Base-by-base conservation (phyloP, 352 stramenopile genomes). In the Thalassiosira hispida region DNA sequence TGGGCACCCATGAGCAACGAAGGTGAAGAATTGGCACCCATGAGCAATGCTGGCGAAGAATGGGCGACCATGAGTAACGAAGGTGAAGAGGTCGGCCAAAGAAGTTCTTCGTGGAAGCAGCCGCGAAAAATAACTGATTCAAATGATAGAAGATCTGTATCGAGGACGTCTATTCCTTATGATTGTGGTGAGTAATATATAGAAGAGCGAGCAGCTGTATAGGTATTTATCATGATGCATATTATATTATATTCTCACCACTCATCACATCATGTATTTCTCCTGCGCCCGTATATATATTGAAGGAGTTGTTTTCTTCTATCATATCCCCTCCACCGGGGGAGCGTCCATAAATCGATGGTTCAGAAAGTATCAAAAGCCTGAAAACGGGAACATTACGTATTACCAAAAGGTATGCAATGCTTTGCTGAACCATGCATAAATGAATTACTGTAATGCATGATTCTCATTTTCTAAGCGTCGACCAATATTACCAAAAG, bases 291-390 rank as follows among this genome's bases (percentile, higher is more conserved):
- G n/a, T n/a, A n/a, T n/a, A n/a, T n/a, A n/a, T n/a, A n/a, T n/a
- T n/a, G n/a, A 25, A 67, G 75, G 75, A 31, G 57, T 83, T 18
- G 67, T 83, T 25, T 83, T 77, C 47, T 83, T 83, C 67, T 83
- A 75, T 47, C 75, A 83, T 31, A 75, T 83, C 22, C 67, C 75
- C 2, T 75, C 14, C 35, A 83, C 75, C 0, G 75, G 75, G 0
- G 75, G 75, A 35, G 52, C 61, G 22, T 83, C 75, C 14, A 83
- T 83, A 12, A 77, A 77, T 56, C 16, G 16, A 12, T 83, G 75
- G 75, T 52, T 55, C 11, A 33, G 42, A 55, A 74, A 62, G 57
- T 74, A 80, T 29, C 5, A 42, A 53, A 46, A 57, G 14, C 62
- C 61, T 31, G 12, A 67, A 44, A 29, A 65, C 29, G 73, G 63